Evolutionary conservation across 192 early-diverging fungal species (phyloP).

Genomic region (Coemansia asiatica): DNA sequence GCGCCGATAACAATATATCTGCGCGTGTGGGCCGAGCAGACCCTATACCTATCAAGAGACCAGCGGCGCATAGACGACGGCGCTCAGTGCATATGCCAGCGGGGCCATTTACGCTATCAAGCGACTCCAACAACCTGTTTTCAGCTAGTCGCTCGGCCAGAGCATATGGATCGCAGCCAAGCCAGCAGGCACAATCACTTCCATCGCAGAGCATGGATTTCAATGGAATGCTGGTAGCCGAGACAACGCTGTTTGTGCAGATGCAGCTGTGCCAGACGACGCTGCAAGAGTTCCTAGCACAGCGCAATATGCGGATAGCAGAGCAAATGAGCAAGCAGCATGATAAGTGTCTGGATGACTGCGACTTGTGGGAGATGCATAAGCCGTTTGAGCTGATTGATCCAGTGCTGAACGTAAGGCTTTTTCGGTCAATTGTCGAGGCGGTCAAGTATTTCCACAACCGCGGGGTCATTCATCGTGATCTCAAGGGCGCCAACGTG

Average conservation of each 20-base stretch:
- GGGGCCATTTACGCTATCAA: constrained; percentile 6
- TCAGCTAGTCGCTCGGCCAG: background rate
- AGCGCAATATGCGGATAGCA: constrained; percentile 62
- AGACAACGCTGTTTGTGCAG: constrained; percentile 72
- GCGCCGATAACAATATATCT: background rate
- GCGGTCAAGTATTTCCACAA: constrained; percentile 64
- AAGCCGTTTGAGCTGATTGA: constrained; percentile 55
- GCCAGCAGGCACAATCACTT: constrained; percentile 27
- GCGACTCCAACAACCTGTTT: background rate
- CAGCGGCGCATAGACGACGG: background rate
- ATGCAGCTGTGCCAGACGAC: constrained; percentile 91
- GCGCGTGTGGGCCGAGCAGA: background rate
- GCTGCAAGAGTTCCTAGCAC: constrained; percentile 65
- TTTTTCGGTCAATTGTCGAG: constrained; percentile 75
- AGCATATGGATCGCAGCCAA: constrained; percentile 17
- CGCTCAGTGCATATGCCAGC: constrained; percentile 7
- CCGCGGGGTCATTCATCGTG: constrained; percentile 71
- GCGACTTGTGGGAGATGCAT: constrained; percentile 16
- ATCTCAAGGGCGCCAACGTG: constrained; percentile 86
- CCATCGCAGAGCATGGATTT: constrained; percentile 19
- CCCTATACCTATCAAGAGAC: constrained; percentile 2
- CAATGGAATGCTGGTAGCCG: constrained; percentile 13
- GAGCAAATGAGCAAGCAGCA: constrained; percentile 15
- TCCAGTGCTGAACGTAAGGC: constrained; percentile 56
- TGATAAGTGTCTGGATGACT: constrained; percentile 19